These are phyloP conservation scores for Coprinopsis marcescibilis DNA, from an alignment of 768 basidiomycete genomes.

Conservation along the genomic window DNA sequence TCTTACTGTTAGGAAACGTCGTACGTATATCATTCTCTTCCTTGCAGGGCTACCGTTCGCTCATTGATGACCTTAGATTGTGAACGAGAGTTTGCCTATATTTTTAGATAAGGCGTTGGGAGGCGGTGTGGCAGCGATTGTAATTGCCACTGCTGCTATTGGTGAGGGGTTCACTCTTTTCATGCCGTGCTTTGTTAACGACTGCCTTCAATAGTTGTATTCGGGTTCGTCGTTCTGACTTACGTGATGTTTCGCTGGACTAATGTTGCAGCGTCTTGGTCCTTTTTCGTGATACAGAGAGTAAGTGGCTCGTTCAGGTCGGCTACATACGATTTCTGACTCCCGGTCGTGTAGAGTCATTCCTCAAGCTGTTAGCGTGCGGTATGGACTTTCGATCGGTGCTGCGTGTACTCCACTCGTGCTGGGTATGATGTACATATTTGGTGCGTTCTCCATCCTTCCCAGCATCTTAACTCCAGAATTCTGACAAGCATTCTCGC, in stretches of 20 bases:
- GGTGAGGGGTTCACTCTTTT: slow-evolving; percentile 30
- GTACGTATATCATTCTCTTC: slow-evolving; percentile 36
- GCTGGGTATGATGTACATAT: slow-evolving; percentile 62
- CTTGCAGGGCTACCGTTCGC: background rate
- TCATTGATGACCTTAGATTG: slow-evolving; percentile 38
- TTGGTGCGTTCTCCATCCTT: slow-evolving; percentile 33
- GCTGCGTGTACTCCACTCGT: slow-evolving; percentile 76
- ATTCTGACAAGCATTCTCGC: too few species aligned
- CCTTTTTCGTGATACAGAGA: slow-evolving; percentile 54
- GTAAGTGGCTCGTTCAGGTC: slow-evolving; percentile 37
- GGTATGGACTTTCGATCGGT: slow-evolving; percentile 78
- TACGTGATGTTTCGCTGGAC: background rate
- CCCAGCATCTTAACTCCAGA: too few species aligned
- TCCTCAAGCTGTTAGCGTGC: slow-evolving; percentile 69
- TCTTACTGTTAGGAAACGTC: slow-evolving; percentile 85
- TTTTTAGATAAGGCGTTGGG: slow-evolving; percentile 70
- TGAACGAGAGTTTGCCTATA: slow-evolving; percentile 81
- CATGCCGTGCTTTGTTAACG: slow-evolving; percentile 2
- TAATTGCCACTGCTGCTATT: slow-evolving; percentile 72
- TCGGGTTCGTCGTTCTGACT: slow-evolving; percentile 50
- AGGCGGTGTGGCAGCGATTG: slow-evolving; percentile 71
- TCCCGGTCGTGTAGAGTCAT: slow-evolving; percentile 47
- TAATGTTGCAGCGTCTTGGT: background rate
- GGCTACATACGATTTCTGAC: background rate
- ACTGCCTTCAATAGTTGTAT: slow-evolving; percentile 51